These are phyloP conservation scores for Fusarium humuli DNA, from an alignment of 2,329 filamentous ascomycete species.

Conservation along the genomic window DNA sequence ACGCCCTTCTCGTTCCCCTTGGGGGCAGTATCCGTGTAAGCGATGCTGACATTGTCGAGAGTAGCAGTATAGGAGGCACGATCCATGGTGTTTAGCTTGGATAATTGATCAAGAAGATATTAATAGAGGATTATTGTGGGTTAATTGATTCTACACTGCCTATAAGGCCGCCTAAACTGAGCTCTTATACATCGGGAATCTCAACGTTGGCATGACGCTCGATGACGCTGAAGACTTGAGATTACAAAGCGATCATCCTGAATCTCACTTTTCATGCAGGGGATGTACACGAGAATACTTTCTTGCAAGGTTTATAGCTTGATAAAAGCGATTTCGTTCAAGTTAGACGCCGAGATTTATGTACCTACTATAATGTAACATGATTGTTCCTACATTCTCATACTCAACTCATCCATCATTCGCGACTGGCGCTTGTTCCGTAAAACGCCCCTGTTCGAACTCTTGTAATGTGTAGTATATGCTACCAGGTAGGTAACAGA, in stretches of 20 bases:
- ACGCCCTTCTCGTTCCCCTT: slow-evolving; percentile 3
- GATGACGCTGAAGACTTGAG: slow-evolving; percentile 24
- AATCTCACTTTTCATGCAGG: not conserved
- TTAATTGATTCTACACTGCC: not conserved
- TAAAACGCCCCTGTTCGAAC: too few species aligned
- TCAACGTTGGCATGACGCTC: slow-evolving; percentile 15
- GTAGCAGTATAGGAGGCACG: slow-evolving; percentile 9
- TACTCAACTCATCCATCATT: too few species aligned
- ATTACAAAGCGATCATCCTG: slow-evolving; percentile 12
- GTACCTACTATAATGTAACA: too few species aligned
- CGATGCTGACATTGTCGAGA: slow-evolving; percentile 11
- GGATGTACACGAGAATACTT: not conserved
- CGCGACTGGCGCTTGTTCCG: too few species aligned
- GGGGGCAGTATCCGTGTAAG: slow-evolving; percentile 17
- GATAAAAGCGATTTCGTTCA: not conserved
- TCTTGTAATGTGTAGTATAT: too few species aligned
- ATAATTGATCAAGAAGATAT: fast-evolving
- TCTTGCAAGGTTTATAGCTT: not conserved
- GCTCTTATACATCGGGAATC: not conserved
- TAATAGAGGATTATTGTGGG: too few species aligned
- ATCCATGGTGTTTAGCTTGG: not conserved
- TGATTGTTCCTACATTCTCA: too few species aligned
- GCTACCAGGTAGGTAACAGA: too few species aligned
- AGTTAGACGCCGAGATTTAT: too few species aligned
- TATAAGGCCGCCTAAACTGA: not conserved